Base-by-base conservation (phyloP, 2,329 filamentous ascomycete genomes). In the Fusarium dlaminii region DNA sequence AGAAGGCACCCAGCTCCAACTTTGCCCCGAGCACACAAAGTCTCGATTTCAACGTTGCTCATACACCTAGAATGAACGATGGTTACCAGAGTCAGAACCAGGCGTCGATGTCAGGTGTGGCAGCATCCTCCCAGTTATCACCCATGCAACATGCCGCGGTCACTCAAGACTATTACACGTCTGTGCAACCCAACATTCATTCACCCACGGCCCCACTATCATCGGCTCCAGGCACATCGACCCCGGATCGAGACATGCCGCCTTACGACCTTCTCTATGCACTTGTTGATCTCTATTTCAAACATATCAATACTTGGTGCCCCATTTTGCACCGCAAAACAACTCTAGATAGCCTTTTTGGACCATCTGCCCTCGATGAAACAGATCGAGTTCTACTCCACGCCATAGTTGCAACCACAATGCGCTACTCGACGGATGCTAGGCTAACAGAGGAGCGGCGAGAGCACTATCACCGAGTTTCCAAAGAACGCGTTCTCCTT, bases 291-390 rank as follows among this genome's bases (percentile, higher is more conserved):
- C 86, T 94, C 2, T 95, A 94, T 79, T 95, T 95, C 78, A 93
- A 94, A 71, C 91, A 94, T 77, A 90, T 94, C 80, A 94, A 94
- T 78, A 92, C 92, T 1, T 95, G 93, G 92, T 97, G 94, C 80
- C 95, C 95, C 0, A 96, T 98, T 30, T 85, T 98, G n/a, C 94
- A 98, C 82, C 90, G 94, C 29, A 91, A 93, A 78, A 91, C 92
- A 8, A 97, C 94, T 0, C 82, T 98, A 14, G 93, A 97, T 76
- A 90, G 91, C 1, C 86, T 98, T 0, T 98, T 98, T 75, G 94
- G 94, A 0, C 90, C 92, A 3, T 90, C 91, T 1, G 89, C 91
- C 4, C 84, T 96, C 5, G 93, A 95, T 42, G 94, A 97, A 81
- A 91, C 92, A 4, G 95, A 98, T 79, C 89, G 92, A 46, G 92